phyloP scores from a whole-genome alignment of 2,329 filamentous ascomycete species.

The Colletotrichum horii region DNA sequence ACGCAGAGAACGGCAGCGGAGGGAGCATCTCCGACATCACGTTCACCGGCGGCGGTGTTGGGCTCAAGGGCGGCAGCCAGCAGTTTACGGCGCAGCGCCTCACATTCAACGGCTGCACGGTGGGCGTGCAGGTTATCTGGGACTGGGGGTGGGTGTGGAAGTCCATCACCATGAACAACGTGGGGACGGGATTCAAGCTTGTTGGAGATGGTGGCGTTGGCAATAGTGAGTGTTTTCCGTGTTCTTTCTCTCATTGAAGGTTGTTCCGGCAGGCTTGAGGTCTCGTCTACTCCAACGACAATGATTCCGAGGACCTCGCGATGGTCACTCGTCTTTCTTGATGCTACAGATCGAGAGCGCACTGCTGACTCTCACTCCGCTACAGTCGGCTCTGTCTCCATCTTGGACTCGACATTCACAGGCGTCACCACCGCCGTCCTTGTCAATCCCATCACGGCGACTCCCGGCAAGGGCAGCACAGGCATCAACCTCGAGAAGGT shows the following conservation, averaged over 20 bases:
- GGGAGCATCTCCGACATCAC: conserved; percentile 57
- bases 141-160: conserved; percentile 23
- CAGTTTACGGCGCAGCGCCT: conserved; percentile 11
- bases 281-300: too few relatives aligned
- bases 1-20: conserved; percentile 39
- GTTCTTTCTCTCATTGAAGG: neutral
- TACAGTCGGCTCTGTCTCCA: too few relatives aligned
- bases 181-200: neutral
- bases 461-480: conserved; percentile 6
- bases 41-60: conserved; percentile 62
- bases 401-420: conserved; percentile 23
- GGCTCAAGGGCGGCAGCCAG: conserved; percentile 30
- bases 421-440: conserved; percentile 16
- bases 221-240: neutral
- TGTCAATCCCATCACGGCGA: neutral
- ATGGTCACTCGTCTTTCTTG: too few relatives aligned
- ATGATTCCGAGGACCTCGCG: too few relatives aligned
- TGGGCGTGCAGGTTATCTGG: conserved; percentile 14
- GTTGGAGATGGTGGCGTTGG: neutral
- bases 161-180: neutral
- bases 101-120: neutral
- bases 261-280: conserved; percentile 5
- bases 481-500: conserved; percentile 60
- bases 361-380: too few relatives aligned
- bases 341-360: too few relatives aligned